These are phyloP conservation scores for Talaromyces rugulosus DNA, from an alignment of 2,329 filamentous ascomycete species.

Conservation along the genomic window DNA sequence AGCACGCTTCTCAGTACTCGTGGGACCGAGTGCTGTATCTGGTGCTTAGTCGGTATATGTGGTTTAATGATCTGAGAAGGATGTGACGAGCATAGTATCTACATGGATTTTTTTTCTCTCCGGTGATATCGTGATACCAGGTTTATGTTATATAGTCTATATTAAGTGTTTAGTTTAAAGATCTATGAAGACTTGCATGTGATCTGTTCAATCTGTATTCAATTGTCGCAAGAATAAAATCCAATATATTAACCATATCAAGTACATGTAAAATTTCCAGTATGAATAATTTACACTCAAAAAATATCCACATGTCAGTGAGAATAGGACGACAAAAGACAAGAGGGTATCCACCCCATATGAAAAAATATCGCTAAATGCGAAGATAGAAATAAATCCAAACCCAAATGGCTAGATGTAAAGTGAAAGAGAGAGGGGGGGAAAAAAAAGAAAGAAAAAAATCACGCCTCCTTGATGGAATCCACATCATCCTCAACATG, in stretches of 20 bases:
- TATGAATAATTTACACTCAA: neutral
- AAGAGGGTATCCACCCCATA: neutral
- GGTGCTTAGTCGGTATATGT: conserved; percentile 38
- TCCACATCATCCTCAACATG: neutral
- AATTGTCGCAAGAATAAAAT: neutral
- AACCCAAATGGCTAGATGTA: neutral
- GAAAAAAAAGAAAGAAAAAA: neutral
- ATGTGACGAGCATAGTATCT: neutral
- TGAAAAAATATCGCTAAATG: neutral
- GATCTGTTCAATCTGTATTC: neutral
- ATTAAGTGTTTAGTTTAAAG: neutral
- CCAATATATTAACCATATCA: neutral
- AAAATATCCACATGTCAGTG: neutral
- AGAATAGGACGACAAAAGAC: neutral
- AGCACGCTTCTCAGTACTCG: conserved; percentile 38
- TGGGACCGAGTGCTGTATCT: conserved; percentile 41
- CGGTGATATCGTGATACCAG: neutral
- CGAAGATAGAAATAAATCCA: neutral
- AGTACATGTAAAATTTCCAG: too few species aligned
- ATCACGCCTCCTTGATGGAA: neutral
- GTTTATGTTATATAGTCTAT: neutral
- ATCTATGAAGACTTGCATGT: neutral
- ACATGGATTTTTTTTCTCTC: neutral
- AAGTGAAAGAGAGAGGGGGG: neutral
- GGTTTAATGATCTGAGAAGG: conserved; percentile 32